Conservation (phyloP, 2,329 filamentous ascomycete species). For the Fusarium napiforme region DNA sequence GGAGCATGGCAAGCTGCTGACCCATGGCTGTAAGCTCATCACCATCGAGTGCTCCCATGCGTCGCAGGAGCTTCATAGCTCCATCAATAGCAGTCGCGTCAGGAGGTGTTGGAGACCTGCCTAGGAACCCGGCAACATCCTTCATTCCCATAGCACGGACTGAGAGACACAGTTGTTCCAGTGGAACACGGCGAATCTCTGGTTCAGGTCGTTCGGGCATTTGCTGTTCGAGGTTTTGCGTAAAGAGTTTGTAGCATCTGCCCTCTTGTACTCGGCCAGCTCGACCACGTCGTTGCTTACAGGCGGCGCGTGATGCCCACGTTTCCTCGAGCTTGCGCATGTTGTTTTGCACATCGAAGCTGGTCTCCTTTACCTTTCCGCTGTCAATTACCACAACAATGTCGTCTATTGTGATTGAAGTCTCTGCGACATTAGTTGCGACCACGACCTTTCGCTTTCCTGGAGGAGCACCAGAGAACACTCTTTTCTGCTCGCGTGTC, state of each 20-base stretch:
- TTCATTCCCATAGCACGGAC: conserved; percentile 94
- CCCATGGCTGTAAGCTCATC: conserved; percentile 90
- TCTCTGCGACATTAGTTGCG: conserved; percentile 97
- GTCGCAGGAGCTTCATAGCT: conserved; percentile 79
- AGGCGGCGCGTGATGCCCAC: conserved; percentile 93
- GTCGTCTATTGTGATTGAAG: conserved; percentile 98
- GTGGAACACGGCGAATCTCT: conserved; percentile 89
- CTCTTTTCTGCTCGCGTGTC: conserved; percentile 85
- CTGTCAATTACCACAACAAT: conserved; percentile 96
- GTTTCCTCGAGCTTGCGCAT: conserved; percentile 95
- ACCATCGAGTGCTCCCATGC: conserved; percentile 90
- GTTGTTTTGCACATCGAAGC: conserved; percentile 89
- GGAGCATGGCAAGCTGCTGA: conserved; percentile 92
- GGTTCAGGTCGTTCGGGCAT: conserved; percentile 93
- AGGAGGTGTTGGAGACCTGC: conserved; percentile 88
- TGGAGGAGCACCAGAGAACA: conserved; percentile 79
- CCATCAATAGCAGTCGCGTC: conserved; percentile 86
- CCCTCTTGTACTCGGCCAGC: conserved; percentile 93
- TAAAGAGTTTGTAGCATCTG: conserved; percentile 95
- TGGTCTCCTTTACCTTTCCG: conserved; percentile 95
- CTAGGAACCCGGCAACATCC: conserved; percentile 84
- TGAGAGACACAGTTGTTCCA: conserved; percentile 93
- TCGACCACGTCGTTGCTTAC: conserved; percentile 92
- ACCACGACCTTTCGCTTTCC: conserved; percentile 93
- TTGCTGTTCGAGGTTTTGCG: conserved; percentile 82